A percentile compares a stretch with the other conserved stretches of the same genome.
These are phyloP conservation scores for Microthlaspi erraticum DNA, from an alignment of 345 rosid species.

Conservation along the genomic window DNA sequence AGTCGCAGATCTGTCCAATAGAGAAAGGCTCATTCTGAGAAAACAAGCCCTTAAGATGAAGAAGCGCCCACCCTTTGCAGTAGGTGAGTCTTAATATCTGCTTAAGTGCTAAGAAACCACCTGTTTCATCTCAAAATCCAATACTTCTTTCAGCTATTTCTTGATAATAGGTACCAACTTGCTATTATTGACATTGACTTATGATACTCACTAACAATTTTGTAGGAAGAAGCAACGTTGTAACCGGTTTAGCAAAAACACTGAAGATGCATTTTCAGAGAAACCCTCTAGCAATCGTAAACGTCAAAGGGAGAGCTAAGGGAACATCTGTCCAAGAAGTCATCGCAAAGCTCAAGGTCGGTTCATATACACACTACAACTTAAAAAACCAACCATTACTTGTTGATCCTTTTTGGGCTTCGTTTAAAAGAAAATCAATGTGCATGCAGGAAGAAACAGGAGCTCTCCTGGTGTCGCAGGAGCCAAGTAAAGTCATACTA, in stretches of 20 bases:
- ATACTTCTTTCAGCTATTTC: neutral
- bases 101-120: constrained; percentile 13
- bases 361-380: constrained; percentile 6
- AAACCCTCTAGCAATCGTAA: constrained; percentile 86
- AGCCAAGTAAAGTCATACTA: constrained; percentile 87
- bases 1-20: constrained; percentile 64
- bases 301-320: constrained; percentile 89
- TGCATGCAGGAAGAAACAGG: constrained; percentile 92
- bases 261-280: constrained; percentile 73
- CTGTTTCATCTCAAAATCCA: constrained; percentile 5
- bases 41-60: constrained; percentile 88
- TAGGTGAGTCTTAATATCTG: constrained; percentile 54
- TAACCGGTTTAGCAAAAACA: constrained; percentile 77
- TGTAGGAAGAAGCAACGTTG: constrained; percentile 81
- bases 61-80: constrained; percentile 85
- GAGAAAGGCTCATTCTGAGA: constrained; percentile 83
- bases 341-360: constrained; percentile 80
- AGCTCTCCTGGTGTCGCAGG: constrained; percentile 79
- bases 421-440: neutral
- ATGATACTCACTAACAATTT: neutral
- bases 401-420: constrained; percentile 5
- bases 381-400: constrained; percentile 3
- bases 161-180: neutral
- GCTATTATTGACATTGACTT: neutral
- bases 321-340: constrained; percentile 95